Base-by-base conservation (phyloP, 257 asterid genomes). In the Nemophila menziesii region DNA sequence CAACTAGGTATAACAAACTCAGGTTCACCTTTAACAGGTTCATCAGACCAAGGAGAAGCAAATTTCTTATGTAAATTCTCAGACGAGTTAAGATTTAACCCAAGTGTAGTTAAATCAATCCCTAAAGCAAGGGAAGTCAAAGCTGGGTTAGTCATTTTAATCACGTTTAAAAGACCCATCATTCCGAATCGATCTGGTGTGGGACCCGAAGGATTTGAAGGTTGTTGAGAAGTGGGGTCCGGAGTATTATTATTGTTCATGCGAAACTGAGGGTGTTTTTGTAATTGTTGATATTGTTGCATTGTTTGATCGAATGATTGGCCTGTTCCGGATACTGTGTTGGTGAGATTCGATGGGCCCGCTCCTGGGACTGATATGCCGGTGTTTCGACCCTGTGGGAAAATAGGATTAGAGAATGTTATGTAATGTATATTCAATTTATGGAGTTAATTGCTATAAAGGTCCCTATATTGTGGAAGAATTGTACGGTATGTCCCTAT, bases 1-100 rank as follows among this genome's bases (percentile, higher is more conserved):
- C 93, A 86, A 22, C 77, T 78, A 1, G 93, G 97, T 43, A 74
- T 62, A 43, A 33, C 61, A 55, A 41, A 82, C 68, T 79, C 82
- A 8, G 87, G 97, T 49, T 82, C 97, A 48, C 84, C 97, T 65
- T 74, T 74, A 58, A 70, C 74, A 44, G 87, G 97, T 43, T 82
- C 94, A 8, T 82, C 85, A 27, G 94, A 77, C 92, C 92, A 86
- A 33, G 97, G 97, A 57, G 97, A 86, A 41, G 79, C 77, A 61
- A 86, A 86, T 61, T 72, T 79, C 67, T 82, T 74, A 66, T 86
- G 75, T 44, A 86, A 68, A 56, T 79, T 67, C 47, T 86, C 94
- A 5, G 87, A 16, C 23, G 97, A 86, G 71, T 70, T 79, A 66
- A 86, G 59, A 54, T 79, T 77, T 41, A 86, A 62, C 26, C 93